Evolutionary conservation across 805 yeast genomes (phyloP).

Genomic region (Yarrowia bubula): DNA sequence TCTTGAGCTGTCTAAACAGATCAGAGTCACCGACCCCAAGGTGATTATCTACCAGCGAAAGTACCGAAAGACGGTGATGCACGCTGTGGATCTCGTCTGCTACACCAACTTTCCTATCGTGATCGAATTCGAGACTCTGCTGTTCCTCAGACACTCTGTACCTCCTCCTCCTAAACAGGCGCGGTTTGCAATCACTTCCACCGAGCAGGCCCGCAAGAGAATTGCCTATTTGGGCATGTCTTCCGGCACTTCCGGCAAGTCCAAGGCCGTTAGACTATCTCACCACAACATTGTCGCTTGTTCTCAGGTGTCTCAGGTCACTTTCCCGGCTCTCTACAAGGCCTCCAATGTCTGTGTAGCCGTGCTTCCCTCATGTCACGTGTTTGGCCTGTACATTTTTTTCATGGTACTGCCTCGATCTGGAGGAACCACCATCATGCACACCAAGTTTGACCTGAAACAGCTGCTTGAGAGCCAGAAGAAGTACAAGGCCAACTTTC

Average conservation of each 20-base stretch:
- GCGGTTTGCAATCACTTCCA: not conserved
- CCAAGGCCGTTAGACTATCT: slow-evolving; percentile 10
- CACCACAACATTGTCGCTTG: slow-evolving; percentile 12
- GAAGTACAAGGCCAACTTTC: slow-evolving; percentile 41
- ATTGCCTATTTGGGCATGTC: slow-evolving; percentile 26
- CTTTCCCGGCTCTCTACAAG: not conserved
- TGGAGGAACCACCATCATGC: slow-evolving; percentile 35
- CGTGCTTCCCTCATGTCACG: slow-evolving; percentile 38
- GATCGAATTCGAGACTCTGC: not conserved
- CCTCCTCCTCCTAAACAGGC: slow-evolving; percentile 8
- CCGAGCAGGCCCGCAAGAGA: not conserved
- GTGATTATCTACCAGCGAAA: slow-evolving; percentile 8
- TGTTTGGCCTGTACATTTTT: slow-evolving; percentile 37
- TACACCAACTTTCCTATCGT: not conserved
- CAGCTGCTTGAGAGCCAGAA: slow-evolving; percentile 35
- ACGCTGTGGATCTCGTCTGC: not conserved
- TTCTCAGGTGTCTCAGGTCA: not conserved
- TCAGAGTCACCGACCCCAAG: not conserved
- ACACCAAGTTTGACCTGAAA: slow-evolving; percentile 40
- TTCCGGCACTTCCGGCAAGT: slow-evolving; percentile 15
- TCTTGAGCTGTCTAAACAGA: slow-evolving; percentile 15
- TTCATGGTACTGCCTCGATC: slow-evolving; percentile 32
- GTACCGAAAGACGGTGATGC: not conserved
- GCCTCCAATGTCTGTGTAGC: slow-evolving; percentile 35
- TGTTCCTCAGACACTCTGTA: not conserved